Evolutionary conservation across 352 stramenopile species (phyloP).

Genomic region (Phytophthora uliginosa): DNA sequence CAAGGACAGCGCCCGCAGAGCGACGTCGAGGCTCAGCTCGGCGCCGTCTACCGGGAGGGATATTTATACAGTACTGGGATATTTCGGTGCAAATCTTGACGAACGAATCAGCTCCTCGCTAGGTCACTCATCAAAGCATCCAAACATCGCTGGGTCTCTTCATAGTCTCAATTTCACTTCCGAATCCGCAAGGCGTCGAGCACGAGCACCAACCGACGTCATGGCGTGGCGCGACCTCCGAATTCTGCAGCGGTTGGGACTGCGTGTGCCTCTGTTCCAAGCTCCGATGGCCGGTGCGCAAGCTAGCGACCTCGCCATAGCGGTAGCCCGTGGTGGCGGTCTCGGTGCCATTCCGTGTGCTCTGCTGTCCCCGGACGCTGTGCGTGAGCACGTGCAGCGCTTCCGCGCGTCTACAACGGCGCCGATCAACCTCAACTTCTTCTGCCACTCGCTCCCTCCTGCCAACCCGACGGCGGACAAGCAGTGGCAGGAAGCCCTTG

Average conservation of each 20-base stretch:
- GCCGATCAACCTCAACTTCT: constrained; percentile 74
- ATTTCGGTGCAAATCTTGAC: neutral
- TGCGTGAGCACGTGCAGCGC: constrained; percentile 39
- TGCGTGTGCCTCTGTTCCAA: constrained; percentile 51
- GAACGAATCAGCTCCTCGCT: constrained; percentile 17
- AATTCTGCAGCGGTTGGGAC: constrained; percentile 28
- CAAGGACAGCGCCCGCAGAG: too few relatives aligned
- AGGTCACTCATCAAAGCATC: constrained; percentile 25
- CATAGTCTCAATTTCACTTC: neutral
- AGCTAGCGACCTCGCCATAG: constrained; percentile 42
- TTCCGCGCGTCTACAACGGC: constrained; percentile 42
- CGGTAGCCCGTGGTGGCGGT: constrained; percentile 41
- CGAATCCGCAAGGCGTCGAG: neutral
- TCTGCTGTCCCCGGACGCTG: constrained; percentile 35
- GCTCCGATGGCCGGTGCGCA: constrained; percentile 63
- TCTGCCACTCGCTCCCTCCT: constrained; percentile 47
- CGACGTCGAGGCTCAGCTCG: too few relatives aligned
- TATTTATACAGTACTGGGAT: too few relatives aligned
- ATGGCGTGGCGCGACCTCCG: constrained; percentile 44
- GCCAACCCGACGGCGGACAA: constrained; percentile 19
- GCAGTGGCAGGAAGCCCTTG: constrained; percentile 49
- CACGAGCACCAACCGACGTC: neutral
- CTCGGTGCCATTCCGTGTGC: constrained; percentile 62
- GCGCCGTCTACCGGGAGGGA: too few relatives aligned
- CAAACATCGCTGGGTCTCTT: neutral